A percentile compares a stretch with the other conserved stretches of the same genome.
Conservation (phyloP, 768 basidiomycete species). For the Lactifluus hygrophoroides region DNA sequence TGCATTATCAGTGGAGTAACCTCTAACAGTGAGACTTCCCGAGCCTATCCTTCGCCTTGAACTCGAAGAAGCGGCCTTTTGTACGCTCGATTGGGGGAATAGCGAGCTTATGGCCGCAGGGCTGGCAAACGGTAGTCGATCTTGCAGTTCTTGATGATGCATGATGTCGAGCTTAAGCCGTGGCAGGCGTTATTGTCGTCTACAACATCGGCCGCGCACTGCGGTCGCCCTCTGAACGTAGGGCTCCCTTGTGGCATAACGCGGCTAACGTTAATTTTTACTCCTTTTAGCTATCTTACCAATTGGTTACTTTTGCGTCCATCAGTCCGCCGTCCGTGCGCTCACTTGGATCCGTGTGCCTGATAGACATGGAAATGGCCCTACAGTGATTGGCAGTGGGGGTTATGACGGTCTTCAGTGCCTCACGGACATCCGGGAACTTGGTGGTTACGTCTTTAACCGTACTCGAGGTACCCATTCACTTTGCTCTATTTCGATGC, state of each 20-base stretch:
- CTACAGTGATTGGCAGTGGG: conserved; percentile 65
- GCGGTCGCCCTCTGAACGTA: conserved; percentile 10
- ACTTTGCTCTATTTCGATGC: not conserved
- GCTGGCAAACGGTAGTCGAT: conserved; percentile 61
- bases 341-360: conserved; percentile 71
- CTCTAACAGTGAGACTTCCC: conserved; percentile 41
- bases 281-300: conserved; percentile 40
- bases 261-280: not conserved
- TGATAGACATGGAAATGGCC: conserved; percentile 44
- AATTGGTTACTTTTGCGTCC: conserved; percentile 61
- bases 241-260: not conserved
- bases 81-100: conserved; percentile 85
- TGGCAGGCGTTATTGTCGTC: conserved; percentile 45
- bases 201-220: conserved; percentile 38
- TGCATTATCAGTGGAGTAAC: not conserved
- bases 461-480: conserved; percentile 56
- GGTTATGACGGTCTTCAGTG: conserved; percentile 76
- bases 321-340: conserved; percentile 73
- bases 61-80: conserved; percentile 66
- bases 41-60: conserved; percentile 66
- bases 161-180: not conserved
- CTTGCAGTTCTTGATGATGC: not conserved
- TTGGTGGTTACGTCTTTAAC: conserved; percentile 58
- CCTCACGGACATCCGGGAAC: conserved; percentile 70
- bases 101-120: conserved; percentile 77